Evolutionary conservation across 768 basidiomycete genomes (phyloP).

Genomic region (Cubamyces sp.): DNA sequence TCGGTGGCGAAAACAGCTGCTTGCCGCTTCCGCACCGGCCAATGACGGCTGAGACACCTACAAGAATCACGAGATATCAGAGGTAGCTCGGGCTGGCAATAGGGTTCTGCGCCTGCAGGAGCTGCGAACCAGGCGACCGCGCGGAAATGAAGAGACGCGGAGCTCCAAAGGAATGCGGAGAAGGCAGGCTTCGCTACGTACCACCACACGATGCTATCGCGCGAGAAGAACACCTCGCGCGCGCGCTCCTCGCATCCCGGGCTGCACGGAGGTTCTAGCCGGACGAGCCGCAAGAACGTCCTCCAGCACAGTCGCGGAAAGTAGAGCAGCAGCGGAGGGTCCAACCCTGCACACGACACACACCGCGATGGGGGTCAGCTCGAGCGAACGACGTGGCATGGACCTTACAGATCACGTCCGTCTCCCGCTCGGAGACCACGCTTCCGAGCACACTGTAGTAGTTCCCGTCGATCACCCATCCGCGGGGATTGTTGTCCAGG

Average conservation of each 20-base stretch:
- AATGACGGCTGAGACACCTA: slow-evolving; percentile 26
- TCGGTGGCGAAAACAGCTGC: slow-evolving; percentile 19
- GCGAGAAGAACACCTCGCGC: slow-evolving; percentile 32
- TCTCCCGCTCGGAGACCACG: slow-evolving; percentile 23
- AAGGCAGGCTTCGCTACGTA: slow-evolving; percentile 11
- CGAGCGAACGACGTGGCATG: slow-evolving; percentile 43
- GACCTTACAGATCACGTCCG: slow-evolving; percentile 32
- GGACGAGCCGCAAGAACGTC: slow-evolving; percentile 47
- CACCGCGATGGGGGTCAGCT: neutral
- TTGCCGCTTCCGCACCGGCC: slow-evolving; percentile 23
- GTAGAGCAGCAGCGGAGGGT: slow-evolving; percentile 64
- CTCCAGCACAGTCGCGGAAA: slow-evolving; percentile 60
- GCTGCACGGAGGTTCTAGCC: slow-evolving; percentile 32
- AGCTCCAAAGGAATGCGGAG: neutral
- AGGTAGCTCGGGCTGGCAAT: neutral
- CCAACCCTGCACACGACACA: slow-evolving; percentile 54
- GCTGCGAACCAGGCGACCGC: neutral
- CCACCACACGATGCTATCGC: slow-evolving; percentile 40
- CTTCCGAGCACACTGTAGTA: slow-evolving; percentile 33
- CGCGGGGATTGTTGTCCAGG: slow-evolving; percentile 17
- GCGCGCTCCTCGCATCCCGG: slow-evolving; percentile 36
- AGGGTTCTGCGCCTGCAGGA: neutral
- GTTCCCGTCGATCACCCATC: slow-evolving; percentile 33
- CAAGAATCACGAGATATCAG: neutral
- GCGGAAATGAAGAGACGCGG: slow-evolving; percentile 6